Conservation (phyloP, 1,284 basidiomycete genomes). For the Cerrena zonata region DNA sequence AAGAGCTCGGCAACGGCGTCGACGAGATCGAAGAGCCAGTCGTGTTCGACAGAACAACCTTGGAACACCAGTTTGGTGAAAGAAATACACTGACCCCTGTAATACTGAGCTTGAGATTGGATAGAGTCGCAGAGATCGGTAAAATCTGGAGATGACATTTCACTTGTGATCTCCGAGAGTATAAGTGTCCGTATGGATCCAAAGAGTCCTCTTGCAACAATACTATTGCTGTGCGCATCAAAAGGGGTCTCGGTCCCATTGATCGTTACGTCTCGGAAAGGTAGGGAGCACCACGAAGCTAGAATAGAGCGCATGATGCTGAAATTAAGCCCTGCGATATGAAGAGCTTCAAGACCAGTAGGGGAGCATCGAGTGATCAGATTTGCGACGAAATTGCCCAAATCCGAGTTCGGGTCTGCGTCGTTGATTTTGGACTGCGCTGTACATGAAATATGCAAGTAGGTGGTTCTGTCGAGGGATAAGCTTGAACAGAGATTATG, state of each 20-base stretch:
- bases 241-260: not conserved
- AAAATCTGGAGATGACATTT: not conserved
- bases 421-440: no score
- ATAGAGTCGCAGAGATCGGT: not conserved
- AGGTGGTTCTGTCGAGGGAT: not conserved
- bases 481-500: not conserved
- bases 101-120: not conserved
- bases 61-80: not conserved
- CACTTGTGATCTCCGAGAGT: not conserved
- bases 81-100: not conserved
- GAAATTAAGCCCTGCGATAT: not conserved
- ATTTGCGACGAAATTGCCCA: not conserved
- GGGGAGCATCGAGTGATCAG: not conserved
- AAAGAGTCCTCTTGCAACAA: not conserved
- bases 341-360: not conserved
- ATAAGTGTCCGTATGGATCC: not conserved
- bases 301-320: not conserved
- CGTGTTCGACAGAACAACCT: not conserved
- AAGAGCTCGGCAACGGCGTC: not conserved
- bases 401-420: no score
- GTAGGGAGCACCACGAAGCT: no score
- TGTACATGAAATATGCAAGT: not conserved
- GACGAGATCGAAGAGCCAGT: not conserved
- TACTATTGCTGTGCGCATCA: not conserved
- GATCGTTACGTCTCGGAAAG: not conserved